phyloP scores from a whole-genome alignment of 352 stramenopile species.

The Elongisporangium undulatum region DNA sequence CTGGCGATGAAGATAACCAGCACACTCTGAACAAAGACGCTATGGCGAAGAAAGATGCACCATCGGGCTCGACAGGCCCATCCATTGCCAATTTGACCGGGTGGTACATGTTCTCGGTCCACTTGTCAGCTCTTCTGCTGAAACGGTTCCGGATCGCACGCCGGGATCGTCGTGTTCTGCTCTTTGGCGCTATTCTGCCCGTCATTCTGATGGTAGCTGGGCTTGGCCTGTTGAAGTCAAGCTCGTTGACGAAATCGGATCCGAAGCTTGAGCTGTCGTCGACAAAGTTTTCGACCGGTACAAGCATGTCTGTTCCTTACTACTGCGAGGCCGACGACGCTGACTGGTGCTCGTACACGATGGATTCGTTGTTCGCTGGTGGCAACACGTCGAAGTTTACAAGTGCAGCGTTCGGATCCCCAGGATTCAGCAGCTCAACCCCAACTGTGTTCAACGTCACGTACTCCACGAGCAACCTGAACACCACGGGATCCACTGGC shows the following conservation, averaged over 20 bases:
- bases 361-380: constrained; percentile 27
- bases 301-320: constrained; percentile 33
- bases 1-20: constrained; percentile 38
- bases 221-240: constrained; percentile 68
- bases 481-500: constrained; percentile 18
- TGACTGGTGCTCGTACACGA: constrained; percentile 43
- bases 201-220: constrained; percentile 81
- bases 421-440: constrained; percentile 18
- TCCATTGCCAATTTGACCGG: constrained; percentile 19
- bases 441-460: constrained; percentile 27
- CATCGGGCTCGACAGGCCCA: constrained; percentile 5
- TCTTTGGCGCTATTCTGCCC: constrained; percentile 70
- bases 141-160: constrained; percentile 90
- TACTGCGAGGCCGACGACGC: constrained; percentile 40
- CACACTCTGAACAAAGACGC: constrained; percentile 44
- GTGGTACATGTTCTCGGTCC: constrained; percentile 65
- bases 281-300: constrained; percentile 11
- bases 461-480: constrained; percentile 23
- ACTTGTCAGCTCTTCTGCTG: constrained; percentile 83
- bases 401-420: constrained; percentile 20
- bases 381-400: constrained; percentile 22
- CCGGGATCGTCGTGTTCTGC: constrained; percentile 89
- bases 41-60: background rate
- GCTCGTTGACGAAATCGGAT: constrained; percentile 40
- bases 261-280: constrained; percentile 29